phyloP scores from a whole-genome alignment of 2,329 filamentous ascomycete species.

The Fusarium staphyleae region DNA sequence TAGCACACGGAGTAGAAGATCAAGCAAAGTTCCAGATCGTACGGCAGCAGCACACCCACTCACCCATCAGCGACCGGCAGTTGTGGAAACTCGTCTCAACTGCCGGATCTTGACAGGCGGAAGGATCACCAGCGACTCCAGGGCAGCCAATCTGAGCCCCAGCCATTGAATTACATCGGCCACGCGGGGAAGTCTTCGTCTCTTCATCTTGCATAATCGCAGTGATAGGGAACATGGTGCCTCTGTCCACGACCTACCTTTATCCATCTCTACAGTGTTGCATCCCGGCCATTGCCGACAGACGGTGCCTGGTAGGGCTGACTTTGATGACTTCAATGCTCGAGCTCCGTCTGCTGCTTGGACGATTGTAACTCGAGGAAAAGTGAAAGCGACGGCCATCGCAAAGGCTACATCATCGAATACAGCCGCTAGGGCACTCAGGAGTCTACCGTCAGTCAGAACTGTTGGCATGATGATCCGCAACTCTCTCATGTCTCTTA shows the following conservation, averaged over 20 bases:
- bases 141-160: neutral
- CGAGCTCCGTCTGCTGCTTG: neutral
- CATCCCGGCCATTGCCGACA: neutral
- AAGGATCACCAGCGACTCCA: conserved; percentile 14
- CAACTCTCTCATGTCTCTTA: too few species aligned
- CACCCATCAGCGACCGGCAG: conserved; percentile 5
- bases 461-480: too few species aligned
- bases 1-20: too few species aligned
- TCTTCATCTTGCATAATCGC: neutral
- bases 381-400: neutral
- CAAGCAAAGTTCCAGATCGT: neutral
- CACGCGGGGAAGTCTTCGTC: neutral
- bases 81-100: conserved; percentile 7
- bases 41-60: conserved; percentile 8
- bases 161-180: neutral
- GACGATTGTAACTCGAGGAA: neutral
- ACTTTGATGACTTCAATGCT: neutral
- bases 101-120: conserved; percentile 9
- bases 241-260: too few species aligned
- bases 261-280: neutral
- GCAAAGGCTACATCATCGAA: neutral
- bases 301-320: conserved; percentile 23
- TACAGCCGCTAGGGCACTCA: neutral
- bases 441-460: neutral
- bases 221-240: neutral